Base-by-base conservation (phyloP, 1,139 yeast genomes). In the Candida tropicalis region DNA sequence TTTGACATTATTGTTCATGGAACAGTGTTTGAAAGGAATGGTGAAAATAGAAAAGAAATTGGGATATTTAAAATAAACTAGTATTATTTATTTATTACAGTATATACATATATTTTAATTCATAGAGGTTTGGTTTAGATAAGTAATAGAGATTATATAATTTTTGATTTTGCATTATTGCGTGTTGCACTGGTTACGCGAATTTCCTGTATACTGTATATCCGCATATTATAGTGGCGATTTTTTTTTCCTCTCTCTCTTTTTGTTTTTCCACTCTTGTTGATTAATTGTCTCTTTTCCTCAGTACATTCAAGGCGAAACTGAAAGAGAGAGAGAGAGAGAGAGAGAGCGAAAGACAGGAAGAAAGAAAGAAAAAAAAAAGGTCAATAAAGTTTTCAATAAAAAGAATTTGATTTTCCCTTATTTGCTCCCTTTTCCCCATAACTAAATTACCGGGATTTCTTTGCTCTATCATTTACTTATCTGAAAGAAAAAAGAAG, bases 1-100 rank as follows among this genome's bases (percentile, higher is more conserved):
- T 42, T 73, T 93, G 57, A 87, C 95, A 24, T 76, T 93, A 61
- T 89, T 90, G 60, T 89, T 93, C 60, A 88, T 93, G 97, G 99
- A 93, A 66, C 96, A 88, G 59, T 84, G 96, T 23, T 84, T 89
- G 89, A 80, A 81, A 53, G 66, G 79, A 43, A 76, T 62, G 58
- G 58, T 59, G 15, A 56, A 54, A 15, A 50, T 62, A 11, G 66
- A 63, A 37, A 35, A 24, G 16, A 42, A 28, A 23, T 34, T 50
- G 7, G 42, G 46, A 5, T 36, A 28, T 20, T 27, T 36, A 7
- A 36, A 36, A n/a, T 35, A 16, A 35, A 4, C 4, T n/a, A 16
- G 18, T 11, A 9, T 16, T 13, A 16, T 25, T 25, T 35, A 35
- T 35, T 35, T 35, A 35, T 35, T 25, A 9, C 24, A 8, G 12